Conservation (phyloP, 1,284 basidiomycete genomes). For the Wallemia ichthyophaga region DNA sequence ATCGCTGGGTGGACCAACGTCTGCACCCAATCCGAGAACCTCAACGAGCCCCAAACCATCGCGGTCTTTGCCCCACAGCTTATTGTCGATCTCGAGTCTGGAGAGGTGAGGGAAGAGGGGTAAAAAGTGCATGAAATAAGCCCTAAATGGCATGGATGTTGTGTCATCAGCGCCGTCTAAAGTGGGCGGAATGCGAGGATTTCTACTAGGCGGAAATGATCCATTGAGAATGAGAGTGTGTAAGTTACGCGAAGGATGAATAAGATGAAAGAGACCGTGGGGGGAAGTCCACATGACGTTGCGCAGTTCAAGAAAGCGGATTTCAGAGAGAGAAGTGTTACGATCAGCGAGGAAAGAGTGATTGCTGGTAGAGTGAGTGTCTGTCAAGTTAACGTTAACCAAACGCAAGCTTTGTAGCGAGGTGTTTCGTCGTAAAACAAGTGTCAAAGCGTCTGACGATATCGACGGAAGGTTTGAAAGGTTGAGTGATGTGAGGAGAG, state of each 20-base stretch:
- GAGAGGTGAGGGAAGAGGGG: constrained; percentile 1
- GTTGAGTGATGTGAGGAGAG: not conserved
- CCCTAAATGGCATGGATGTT: not conserved
- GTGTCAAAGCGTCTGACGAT: not conserved
- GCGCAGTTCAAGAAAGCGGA: not conserved
- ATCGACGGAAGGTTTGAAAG: not conserved
- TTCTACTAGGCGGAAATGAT: not conserved
- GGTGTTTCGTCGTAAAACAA: not conserved
- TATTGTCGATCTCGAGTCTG: not conserved
- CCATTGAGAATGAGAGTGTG: not conserved
- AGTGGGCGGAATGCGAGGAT: not conserved
- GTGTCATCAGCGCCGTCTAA: not conserved
- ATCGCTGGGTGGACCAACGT: constrained; percentile 1
- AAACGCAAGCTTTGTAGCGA: not conserved
- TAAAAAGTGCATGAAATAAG: constrained; percentile 1
- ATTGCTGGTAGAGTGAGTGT: not conserved
- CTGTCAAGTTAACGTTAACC: not conserved
- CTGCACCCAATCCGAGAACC: not conserved
- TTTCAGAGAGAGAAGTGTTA: not conserved
- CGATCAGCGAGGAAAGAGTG: not conserved
- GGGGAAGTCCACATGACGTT: not conserved
- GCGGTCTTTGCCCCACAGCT: not conserved
- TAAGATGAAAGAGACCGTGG: not conserved
- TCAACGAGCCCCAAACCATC: not conserved
- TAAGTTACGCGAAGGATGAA: not conserved